phyloP scores from a whole-genome alignment of 1,139 yeast species.

The Blastobotrys illinoisensis region DNA sequence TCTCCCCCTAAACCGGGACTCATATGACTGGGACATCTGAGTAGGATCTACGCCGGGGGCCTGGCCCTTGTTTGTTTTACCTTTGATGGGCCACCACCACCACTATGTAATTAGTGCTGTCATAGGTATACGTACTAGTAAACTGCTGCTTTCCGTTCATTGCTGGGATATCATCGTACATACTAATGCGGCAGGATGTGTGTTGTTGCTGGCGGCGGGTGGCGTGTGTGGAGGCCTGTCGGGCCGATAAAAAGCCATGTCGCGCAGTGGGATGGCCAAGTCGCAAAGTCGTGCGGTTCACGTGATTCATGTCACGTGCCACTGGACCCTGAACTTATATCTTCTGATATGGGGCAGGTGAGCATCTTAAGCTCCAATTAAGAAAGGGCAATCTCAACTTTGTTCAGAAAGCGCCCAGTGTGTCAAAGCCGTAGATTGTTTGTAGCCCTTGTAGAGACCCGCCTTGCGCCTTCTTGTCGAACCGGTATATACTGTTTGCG shows the following conservation, averaged over 20 bases:
- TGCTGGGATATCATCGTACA: too few relatives aligned
- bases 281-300: neutral
- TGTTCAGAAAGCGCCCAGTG: too few relatives aligned
- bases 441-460: neutral
- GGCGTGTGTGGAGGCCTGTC: too few relatives aligned
- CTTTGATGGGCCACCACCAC: neutral
- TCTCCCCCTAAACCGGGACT: neutral
- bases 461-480: neutral
- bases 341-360: neutral
- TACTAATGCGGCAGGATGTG: too few relatives aligned
- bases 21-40: neutral
- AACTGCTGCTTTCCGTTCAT: too few relatives aligned
- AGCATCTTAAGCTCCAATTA: neutral
- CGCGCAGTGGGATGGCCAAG: neutral
- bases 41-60: neutral
- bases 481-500: too few relatives aligned
- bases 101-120: neutral
- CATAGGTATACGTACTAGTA: too few relatives aligned
- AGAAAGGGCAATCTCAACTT: neutral
- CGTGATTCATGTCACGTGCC: neutral
- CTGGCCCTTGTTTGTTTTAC: neutral
- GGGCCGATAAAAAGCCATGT: neutral
- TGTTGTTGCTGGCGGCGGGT: too few relatives aligned
- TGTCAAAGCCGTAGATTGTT: too few relatives aligned
- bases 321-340: neutral